These are phyloP conservation scores for Mucor mucedo DNA, from an alignment of 371 early-diverging fungal species.

Conservation along the genomic window DNA sequence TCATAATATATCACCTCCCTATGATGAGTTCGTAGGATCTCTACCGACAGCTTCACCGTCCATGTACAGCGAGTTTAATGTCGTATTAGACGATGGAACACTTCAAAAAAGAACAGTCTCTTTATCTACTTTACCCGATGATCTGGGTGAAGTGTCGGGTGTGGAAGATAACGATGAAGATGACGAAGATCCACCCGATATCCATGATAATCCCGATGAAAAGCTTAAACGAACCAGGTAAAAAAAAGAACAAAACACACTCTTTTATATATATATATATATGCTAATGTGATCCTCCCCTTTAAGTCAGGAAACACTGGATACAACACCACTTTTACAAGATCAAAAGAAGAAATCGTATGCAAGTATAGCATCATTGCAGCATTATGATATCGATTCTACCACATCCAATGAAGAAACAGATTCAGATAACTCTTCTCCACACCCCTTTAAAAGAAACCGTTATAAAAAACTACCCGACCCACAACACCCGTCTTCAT, in stretches of 20 bases:
- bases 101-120: slow-evolving; percentile 37
- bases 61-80: slow-evolving; percentile 31
- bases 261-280: neutral
- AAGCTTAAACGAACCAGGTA: neutral
- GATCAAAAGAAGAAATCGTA: slow-evolving; percentile 24
- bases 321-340: slow-evolving; percentile 21
- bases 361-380: slow-evolving; percentile 16
- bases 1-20: slow-evolving; percentile 11
- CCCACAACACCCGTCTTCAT: neutral
- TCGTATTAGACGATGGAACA: slow-evolving; percentile 43
- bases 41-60: slow-evolving; percentile 28
- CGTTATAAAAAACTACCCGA: slow-evolving; percentile 6
- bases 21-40: slow-evolving; percentile 11
- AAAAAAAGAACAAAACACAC: neutral
- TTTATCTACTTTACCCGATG: slow-evolving; percentile 35
- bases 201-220: neutral
- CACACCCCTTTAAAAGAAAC: slow-evolving; percentile 4
- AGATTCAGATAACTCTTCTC: slow-evolving; percentile 16
- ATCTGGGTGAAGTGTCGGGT: neutral
- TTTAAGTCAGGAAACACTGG: slow-evolving; percentile 15
- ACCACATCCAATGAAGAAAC: slow-evolving; percentile 26
- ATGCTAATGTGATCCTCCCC: neutral
- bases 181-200: neutral
- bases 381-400: slow-evolving; percentile 7
- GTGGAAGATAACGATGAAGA: slow-evolving; percentile 7